Evolutionary conservation across 2,329 filamentous ascomycete species (phyloP).

Genomic region (Cercospora zeae-maydis): DNA sequence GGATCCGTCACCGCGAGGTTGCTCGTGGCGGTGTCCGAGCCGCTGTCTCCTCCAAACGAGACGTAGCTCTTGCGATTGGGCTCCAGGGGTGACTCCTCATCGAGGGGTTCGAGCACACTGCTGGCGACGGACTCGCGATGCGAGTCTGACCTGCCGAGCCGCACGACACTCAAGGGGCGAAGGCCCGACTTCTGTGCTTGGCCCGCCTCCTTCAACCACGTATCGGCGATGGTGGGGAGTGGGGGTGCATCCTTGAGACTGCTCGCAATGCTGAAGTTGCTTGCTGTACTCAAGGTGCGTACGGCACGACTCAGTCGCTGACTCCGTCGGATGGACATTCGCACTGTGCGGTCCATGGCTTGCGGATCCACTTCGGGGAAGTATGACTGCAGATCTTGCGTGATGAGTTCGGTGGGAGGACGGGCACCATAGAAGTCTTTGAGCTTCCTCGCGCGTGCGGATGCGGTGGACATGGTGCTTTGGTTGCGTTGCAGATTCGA

Average conservation of each 20-base stretch:
- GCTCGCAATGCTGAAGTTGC: constrained; percentile 87
- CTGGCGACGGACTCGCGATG: constrained; percentile 88
- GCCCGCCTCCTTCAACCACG: constrained; percentile 70
- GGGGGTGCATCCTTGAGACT: constrained; percentile 90
- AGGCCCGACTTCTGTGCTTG: constrained; percentile 45
- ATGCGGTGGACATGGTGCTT: constrained; percentile 36
- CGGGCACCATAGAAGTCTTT: constrained; percentile 86
- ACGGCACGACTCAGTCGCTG: constrained; percentile 88
- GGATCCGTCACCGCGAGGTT: constrained; percentile 72
- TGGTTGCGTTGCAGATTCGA: constrained; percentile 30
- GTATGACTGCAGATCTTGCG: constrained; percentile 91
- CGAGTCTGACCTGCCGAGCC: constrained; percentile 54
- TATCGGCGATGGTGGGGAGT: constrained; percentile 91
- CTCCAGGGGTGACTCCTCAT: constrained; percentile 83
- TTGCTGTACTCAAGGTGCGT: constrained; percentile 87
- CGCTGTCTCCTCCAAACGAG: constrained; percentile 71
- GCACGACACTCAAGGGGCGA: constrained; percentile 59
- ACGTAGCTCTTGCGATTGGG: constrained; percentile 94
- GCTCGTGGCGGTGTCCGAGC: constrained; percentile 62
- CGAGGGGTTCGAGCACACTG: constrained; percentile 81
- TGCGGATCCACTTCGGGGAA: constrained; percentile 93
- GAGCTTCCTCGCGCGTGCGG: constrained; percentile 52
- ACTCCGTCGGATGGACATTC: constrained; percentile 85
- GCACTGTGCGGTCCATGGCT: constrained; percentile 92
- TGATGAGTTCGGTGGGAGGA: constrained; percentile 94